Base-by-base conservation (phyloP, 768 basidiomycete species). In the Baorangia bicolor region DNA sequence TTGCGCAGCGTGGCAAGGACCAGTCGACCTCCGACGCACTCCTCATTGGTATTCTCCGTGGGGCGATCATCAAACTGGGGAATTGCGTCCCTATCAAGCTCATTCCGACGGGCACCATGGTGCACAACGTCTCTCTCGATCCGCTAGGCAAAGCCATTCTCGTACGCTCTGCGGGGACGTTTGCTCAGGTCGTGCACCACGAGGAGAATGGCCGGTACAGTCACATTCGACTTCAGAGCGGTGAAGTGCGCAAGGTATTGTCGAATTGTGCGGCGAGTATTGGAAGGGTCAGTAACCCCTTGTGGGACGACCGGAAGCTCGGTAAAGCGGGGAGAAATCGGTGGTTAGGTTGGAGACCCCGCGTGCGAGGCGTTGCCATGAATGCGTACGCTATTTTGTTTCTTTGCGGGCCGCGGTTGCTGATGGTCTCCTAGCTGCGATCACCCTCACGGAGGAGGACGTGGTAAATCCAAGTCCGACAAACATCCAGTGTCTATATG, bases 361-460 rank as follows among this genome's bases (percentile, higher is more conserved):
- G 81, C 31, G 93, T 96, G 43, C 87, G 94, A 72, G 94, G 94
- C 86, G 87, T 97, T 61, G 94, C 94, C 40, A 96, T 96, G 94
- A 98, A 97, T 73, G 88, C 92, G 85, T 94, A 75, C 40, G 88
- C 57, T 25, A 13, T 47, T 49, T 53, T 53, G 45, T 54, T 46
- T 28, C 48, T 18, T 46, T 38, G 27, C 9, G 18, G 4, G 40
- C 33, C 23, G 33, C 27, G 34, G n/a, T 30, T 31, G 3, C 40
- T 67, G 27, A 65, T 30, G 8, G 5, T 5, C 1, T 43, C 49
- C 10, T 53, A 94, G 92, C 43, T 82, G 81, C 51, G 93, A 94
- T 73, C 93, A 95, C 73, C 94, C 96, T 57, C 94, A 97, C 69
- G 95, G 95, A 73, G 95, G 96, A 78, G 96, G 96, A 73, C 89